Evolutionary conservation across 83 land plant genomes (phyloP).

Genomic region (Diphasiastrum complanatum): DNA sequence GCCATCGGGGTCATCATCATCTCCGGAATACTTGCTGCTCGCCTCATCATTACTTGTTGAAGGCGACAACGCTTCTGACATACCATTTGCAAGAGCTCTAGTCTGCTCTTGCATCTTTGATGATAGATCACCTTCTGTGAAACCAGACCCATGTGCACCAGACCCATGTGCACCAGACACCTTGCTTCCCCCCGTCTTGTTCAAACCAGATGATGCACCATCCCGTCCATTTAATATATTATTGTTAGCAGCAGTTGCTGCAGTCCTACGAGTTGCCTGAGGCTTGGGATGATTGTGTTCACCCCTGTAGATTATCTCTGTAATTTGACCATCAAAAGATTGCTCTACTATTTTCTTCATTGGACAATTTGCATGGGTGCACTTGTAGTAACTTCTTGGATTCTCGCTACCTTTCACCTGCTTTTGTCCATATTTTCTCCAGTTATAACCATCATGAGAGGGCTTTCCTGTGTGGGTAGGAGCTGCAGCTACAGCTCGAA

Average conservation of each 20-base stretch:
- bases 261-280: slow-evolving; percentile 42
- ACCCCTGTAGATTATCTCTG: slow-evolving; percentile 62
- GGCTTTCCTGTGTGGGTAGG: slow-evolving; percentile 21
- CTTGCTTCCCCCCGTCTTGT: slow-evolving; percentile 6
- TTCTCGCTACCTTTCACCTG: slow-evolving; percentile 68
- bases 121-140: slow-evolving; percentile 22
- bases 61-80: slow-evolving; percentile 43
- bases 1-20: slow-evolving; percentile 61
- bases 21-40: slow-evolving; percentile 39
- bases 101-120: slow-evolving; percentile 29
- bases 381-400: slow-evolving; percentile 70
- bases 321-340: slow-evolving; percentile 52
- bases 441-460: slow-evolving; percentile 60
- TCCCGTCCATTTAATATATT: slow-evolving; percentile 21
- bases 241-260: slow-evolving; percentile 22
- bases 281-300: slow-evolving; percentile 59
- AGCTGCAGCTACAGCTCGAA: not conserved
- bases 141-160: slow-evolving; percentile 29
- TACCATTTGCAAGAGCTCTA: slow-evolving; percentile 31
- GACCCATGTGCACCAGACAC: too few species aligned
- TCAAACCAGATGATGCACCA: slow-evolving; percentile 18
- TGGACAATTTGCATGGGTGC: slow-evolving; percentile 57
- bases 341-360: slow-evolving; percentile 67
- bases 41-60: slow-evolving; percentile 57
- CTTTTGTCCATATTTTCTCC: slow-evolving; percentile 76